phyloP scores from a whole-genome alignment of 73 alveolate genomes.

The Paramecium sexaurelia region DNA sequence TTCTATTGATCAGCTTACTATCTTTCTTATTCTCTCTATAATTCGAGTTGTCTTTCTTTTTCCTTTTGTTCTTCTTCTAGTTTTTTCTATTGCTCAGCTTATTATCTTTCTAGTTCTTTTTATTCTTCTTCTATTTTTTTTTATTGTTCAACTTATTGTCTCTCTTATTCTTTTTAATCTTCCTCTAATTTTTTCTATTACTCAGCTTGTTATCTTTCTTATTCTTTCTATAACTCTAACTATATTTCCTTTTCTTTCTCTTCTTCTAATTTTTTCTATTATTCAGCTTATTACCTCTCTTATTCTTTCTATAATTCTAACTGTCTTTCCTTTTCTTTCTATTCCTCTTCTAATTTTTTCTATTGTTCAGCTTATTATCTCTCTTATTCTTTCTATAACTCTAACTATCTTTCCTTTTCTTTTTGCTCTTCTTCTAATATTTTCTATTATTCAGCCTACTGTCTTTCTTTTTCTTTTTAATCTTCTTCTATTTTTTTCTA shows the following conservation, averaged over 20 bases:
- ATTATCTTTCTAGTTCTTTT: no score
- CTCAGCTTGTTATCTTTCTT: neutral
- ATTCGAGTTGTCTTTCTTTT: neutral
- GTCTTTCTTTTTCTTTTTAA: neutral
- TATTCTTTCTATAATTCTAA: neutral
- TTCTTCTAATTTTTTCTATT: neutral
- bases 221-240: neutral
- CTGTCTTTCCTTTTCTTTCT: neutral
- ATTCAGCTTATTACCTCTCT: neutral
- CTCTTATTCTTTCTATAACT: neutral
- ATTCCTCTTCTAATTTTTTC: neutral
- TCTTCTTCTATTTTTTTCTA: neutral
- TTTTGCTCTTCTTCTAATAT: neutral
- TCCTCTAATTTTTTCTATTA: no score
- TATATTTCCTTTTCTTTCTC: neutral
- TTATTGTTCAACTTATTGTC: no score
- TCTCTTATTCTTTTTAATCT: no score
- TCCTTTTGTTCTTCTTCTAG: neutral
- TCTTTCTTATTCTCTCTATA: neutral
- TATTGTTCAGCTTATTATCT: neutral
- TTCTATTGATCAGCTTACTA: neutral
- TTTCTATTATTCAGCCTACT: neutral
- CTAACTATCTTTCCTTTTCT: neutral
- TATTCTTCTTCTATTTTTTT: no score
- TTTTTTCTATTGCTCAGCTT: neutral